Percentiles rank a stretch among this genome's conserved stretches.
Conservation (phyloP, 352 stramenopile genomes). For the Phytophthora kernoviae region DNA sequence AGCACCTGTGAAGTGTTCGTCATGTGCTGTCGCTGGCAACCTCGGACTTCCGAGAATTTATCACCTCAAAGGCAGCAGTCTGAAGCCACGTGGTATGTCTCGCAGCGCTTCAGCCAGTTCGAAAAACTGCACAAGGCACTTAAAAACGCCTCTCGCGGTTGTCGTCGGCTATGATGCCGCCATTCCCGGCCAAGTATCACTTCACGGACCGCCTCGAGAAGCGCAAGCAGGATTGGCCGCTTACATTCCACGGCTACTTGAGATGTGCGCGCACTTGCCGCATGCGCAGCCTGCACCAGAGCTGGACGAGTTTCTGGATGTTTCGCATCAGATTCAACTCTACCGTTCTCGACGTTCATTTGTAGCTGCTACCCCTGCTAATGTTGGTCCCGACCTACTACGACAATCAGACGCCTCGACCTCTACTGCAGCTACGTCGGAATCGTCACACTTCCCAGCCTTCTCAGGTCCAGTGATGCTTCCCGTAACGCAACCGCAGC, state of each 20-base stretch:
- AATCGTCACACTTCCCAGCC: conserved; percentile 23
- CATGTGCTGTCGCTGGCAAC: conserved; percentile 42
- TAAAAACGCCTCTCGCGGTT: conserved; percentile 30
- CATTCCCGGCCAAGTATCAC: conserved; percentile 51
- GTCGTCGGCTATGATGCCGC: conserved; percentile 23
- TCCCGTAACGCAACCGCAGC: conserved; percentile 8
- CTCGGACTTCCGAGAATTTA: neutral
- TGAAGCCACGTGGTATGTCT: conserved; percentile 44
- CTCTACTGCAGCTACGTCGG: conserved; percentile 15
- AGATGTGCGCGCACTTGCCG: conserved; percentile 38
- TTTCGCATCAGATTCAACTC: conserved; percentile 40
- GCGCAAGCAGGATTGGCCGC: conserved; percentile 35
- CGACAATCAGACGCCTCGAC: conserved; percentile 10
- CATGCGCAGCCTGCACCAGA: conserved; percentile 30
- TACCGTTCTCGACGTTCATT: conserved; percentile 26
- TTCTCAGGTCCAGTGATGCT: conserved; percentile 18
- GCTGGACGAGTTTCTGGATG: conserved; percentile 49
- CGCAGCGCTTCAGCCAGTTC: conserved; percentile 53
- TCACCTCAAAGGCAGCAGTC: neutral
- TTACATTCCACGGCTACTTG: conserved; percentile 39
- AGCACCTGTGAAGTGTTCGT: conserved; percentile 40
- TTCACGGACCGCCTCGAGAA: conserved; percentile 36
- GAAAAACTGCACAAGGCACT: conserved; percentile 41
- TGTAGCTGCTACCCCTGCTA: conserved; percentile 13
- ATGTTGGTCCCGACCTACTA: conserved; percentile 7